Evolutionary conservation across 1,284 basidiomycete genomes (phyloP), one percentile per base, ranked within the genome.

Genomic region (Trametes versicolor): DNA sequence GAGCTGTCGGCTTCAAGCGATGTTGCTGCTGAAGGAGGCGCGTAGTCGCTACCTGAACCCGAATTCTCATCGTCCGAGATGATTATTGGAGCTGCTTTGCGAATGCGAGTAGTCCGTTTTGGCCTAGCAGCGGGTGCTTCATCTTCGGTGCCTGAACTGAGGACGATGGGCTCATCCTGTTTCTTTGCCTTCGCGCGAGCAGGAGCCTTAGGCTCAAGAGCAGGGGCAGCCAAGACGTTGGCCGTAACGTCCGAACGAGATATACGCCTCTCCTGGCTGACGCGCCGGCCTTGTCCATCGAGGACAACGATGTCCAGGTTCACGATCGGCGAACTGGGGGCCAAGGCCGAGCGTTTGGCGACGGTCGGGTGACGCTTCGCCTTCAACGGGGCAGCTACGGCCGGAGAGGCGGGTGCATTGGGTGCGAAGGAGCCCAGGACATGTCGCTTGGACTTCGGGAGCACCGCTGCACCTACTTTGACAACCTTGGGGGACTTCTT

Each of bases 221-320:
- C 58, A 8, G 63, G 41, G 15, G 60, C 60, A 27, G 56, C 61
- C 7, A 68, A 41, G 13, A 70, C 58, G 60, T 77, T 77, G 23
- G 72, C 70, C 47, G 75, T 74, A 9, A 78, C 71, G 49, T 73
- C 70, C 19, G 73, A 66, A 52, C 74, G 74, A 19, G 79, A 77
- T 8, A 76, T 69, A 36, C 79, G 69, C 48, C 73, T 65, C 66
- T 92, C 90, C 72, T 86, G 82, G 64, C 82, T 84, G 53, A 92
- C 65, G 43, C 79, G 83, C 58, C 77, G 80, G 12, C 90, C 91
- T 47, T 79, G 73, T 25, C 84, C 80, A 71, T 92, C 90, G 29
- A 92, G 64, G 47, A 90, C 77, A 41, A 87, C 78, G 52, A 93
- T 92, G 45, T 93, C 89, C 51, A 92, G 81, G 55, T 88, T 80